phyloP scores from a whole-genome alignment of 306 rosid genomes.

The Cicer judaicum region DNA sequence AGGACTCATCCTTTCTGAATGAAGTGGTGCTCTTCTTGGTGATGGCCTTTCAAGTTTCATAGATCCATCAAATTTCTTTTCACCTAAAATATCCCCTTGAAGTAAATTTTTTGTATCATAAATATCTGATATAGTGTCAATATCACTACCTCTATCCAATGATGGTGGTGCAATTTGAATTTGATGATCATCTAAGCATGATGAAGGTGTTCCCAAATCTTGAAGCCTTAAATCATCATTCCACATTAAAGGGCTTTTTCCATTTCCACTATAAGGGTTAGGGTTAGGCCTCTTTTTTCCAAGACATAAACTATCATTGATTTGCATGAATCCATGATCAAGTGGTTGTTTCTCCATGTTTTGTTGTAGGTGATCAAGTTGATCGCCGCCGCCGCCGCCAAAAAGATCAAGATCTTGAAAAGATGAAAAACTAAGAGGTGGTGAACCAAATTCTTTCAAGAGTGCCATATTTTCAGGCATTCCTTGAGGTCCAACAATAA shows the following conservation, averaged over 20 bases:
- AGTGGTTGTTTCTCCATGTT: conserved; percentile 63
- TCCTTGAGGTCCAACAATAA: conserved; percentile 51
- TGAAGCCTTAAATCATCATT: conserved; percentile 87
- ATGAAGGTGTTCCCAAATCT: conserved; percentile 76
- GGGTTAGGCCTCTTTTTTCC: conserved; percentile 71
- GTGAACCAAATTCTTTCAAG: conserved; percentile 74
- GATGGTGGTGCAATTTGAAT: conserved; percentile 67
- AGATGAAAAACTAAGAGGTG: conserved; percentile 75
- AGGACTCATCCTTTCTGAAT: conserved; percentile 73
- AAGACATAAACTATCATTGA: conserved; percentile 50
- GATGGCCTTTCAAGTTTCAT: conserved; percentile 85
- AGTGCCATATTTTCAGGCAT: conserved; percentile 60
- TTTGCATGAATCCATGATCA: conserved; percentile 58
- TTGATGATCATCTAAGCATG: conserved; percentile 73
- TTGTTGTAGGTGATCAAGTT: conserved; percentile 69
- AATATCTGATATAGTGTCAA: conserved; percentile 67
- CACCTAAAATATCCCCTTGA: conserved; percentile 49
- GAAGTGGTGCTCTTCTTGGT: conserved; percentile 62
- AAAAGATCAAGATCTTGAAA: conserved; percentile 92
- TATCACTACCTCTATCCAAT: conserved; percentile 66
- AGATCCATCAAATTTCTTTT: conserved; percentile 63
- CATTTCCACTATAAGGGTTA: conserved; percentile 64
- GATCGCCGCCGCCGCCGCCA: conserved; percentile 62
- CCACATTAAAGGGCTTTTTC: conserved; percentile 91
- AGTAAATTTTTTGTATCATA: conserved; percentile 74